Evolutionary conservation across 2,329 filamentous ascomycete species (phyloP), one percentile per base, ranked within the genome.

Genomic region (Aspergillus thermomutatus): DNA sequence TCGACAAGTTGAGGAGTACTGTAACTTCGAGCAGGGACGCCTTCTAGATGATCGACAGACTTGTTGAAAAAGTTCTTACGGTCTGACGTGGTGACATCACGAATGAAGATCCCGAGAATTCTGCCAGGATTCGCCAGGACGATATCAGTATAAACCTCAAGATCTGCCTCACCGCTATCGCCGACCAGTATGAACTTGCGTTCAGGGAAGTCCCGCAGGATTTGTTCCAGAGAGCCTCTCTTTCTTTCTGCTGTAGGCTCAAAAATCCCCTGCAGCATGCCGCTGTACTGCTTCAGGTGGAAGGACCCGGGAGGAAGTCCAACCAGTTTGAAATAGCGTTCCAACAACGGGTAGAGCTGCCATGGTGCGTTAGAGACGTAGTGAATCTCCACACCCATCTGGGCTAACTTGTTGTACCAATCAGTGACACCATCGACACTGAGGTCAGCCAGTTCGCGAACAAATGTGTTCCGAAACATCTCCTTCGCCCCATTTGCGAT

Each of bases 331-430:
- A 97, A 96, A 71, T 89, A 99, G 53, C 85, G 91, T 4, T 90
- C 88, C 10, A 99, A 79, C 2, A 97, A 86, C 0, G 94, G 94
- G 66, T 91, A 99, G 6, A 99, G 82, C 72, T 99, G 95, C 95
- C 95, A 99, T 0, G 94, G 94, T 51, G 93, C 96, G 74, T 99
- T 99, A n/a, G 94, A 99, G 62, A 96, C 95, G 72, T 99, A 99
- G 71, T 99, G 95, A 52, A 99, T 83, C 65, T 87, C 85, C 25
- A 97, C 93, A 19, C 92, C 92, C 77, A 93, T 85, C 21, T 86
- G 80, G 41, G 89, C 83, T 75, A 99, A 82, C 21, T 81, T 81
- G 37, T 80, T 85, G 70, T 97, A 99, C 93, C 94, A 97, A 60
- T 95, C 91, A 56, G 81, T 84, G 21, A 97, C 92, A 2, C 94